Percentiles rank a stretch among this genome's conserved stretches.
Conservation (phyloP, 2,329 filamentous ascomycete species). For the Sphaerostilbella broomeana region DNA sequence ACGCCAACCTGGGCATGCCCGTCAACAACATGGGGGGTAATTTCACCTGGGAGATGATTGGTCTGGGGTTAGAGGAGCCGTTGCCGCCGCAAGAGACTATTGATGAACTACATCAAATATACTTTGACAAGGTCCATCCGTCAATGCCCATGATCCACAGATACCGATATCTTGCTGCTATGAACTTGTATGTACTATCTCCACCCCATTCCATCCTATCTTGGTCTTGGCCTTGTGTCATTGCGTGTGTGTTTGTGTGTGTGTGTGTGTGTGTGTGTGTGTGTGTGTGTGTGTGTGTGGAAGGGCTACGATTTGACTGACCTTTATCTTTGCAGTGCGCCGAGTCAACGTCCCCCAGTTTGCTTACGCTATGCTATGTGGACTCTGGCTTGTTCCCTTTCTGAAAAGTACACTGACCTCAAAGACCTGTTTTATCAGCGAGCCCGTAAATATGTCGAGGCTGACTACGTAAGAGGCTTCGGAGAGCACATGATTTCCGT, state of each 20-base stretch:
- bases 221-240: neutral
- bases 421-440: constrained; percentile 87
- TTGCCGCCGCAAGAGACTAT: constrained; percentile 56
- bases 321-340: constrained; percentile 44
- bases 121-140: constrained; percentile 84
- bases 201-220: neutral
- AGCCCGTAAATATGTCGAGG: constrained; percentile 81
- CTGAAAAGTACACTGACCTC: constrained; percentile 71
- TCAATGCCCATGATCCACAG: constrained; percentile 85
- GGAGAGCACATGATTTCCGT: constrained; percentile 84
- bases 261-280: too few relatives aligned
- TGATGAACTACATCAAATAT: constrained; percentile 83
- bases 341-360: constrained; percentile 76
- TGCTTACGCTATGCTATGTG: constrained; percentile 92
- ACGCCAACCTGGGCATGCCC: constrained; percentile 40
- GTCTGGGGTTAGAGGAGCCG: constrained; percentile 53
- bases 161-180: constrained; percentile 76
- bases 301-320: neutral
- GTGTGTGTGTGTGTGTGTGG: too few relatives aligned
- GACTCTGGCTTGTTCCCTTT: constrained; percentile 81
- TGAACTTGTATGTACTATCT: constrained; percentile 70
- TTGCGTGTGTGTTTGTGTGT: too few relatives aligned
- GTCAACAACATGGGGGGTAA: constrained; percentile 47
- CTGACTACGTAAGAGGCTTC: constrained; percentile 85
- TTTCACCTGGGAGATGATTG: constrained; percentile 74